Conservation (phyloP, 352 stramenopile species). For the Pilasporangium apinafurcum region DNA sequence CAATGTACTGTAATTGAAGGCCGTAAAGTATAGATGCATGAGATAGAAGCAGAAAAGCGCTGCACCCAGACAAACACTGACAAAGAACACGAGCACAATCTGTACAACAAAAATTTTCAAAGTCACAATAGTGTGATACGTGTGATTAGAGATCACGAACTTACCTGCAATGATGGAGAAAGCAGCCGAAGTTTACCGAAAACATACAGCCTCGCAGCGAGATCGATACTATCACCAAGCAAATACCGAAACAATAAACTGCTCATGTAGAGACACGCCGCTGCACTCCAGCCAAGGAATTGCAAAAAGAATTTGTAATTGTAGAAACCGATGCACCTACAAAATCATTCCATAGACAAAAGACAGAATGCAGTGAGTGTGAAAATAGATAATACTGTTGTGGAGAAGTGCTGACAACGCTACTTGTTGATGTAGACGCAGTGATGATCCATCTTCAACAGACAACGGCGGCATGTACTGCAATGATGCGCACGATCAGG, state of each 20-base stretch:
- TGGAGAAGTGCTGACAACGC: constrained; percentile 6
- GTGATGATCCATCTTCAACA: constrained; percentile 88
- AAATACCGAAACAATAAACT: constrained; percentile 61
- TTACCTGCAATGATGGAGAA: constrained; percentile 59
- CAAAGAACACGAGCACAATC: constrained; percentile 67
- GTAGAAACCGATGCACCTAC: constrained; percentile 80
- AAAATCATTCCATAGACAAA: neutral
- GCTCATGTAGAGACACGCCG: constrained; percentile 63
- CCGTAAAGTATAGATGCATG: constrained; percentile 67
- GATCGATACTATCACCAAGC: constrained; percentile 45
- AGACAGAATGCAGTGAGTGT: too few relatives aligned
- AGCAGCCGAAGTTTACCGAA: constrained; percentile 45
- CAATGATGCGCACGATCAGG: constrained; percentile 81
- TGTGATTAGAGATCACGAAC: neutral
- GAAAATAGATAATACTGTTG: too few relatives aligned
- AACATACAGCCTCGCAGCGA: constrained; percentile 42
- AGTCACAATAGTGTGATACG: neutral
- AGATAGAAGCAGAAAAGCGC: constrained; percentile 71
- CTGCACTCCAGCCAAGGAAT: constrained; percentile 73
- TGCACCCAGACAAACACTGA: constrained; percentile 50
- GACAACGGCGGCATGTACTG: constrained; percentile 63
- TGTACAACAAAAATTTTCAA: constrained; percentile 7
- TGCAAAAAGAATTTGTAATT: constrained; percentile 90
- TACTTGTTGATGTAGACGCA: constrained; percentile 90
- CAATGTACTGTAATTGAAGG: constrained; percentile 76